Conservation (phyloP, 1,284 basidiomycete genomes). For the Puccinia polysora region DNA sequence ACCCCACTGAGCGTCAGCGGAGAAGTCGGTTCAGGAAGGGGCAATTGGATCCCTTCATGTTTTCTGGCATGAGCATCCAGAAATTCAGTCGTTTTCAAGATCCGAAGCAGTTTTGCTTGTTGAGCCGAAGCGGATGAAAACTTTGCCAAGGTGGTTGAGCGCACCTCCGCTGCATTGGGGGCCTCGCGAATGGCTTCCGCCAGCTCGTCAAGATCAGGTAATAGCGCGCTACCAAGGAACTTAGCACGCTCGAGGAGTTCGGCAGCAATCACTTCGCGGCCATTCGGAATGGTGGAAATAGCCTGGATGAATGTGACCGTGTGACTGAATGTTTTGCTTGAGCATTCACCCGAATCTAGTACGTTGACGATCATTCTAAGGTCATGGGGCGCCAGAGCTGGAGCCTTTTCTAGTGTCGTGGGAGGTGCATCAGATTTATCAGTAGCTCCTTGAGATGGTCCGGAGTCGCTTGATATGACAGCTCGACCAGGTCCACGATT, state of each 20-base stretch:
- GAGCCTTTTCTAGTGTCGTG: constrained; percentile 59
- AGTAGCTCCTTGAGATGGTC: constrained; percentile 17
- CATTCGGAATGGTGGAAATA: constrained; percentile 76
- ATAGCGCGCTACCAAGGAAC: constrained; percentile 71
- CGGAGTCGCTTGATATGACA: constrained; percentile 9
- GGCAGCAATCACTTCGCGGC: constrained; percentile 75
- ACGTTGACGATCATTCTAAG: constrained; percentile 88
- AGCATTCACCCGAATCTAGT: constrained; percentile 86
- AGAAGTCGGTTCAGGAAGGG: constrained; percentile 31
- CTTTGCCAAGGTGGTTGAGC: constrained; percentile 59
- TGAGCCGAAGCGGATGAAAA: constrained; percentile 86
- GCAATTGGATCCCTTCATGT: constrained; percentile 52
- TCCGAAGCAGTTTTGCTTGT: constrained; percentile 84
- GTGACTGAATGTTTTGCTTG: constrained; percentile 86
- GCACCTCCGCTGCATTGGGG: constrained; percentile 49
- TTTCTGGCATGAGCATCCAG: constrained; percentile 69
- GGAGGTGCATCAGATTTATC: constrained; percentile 42
- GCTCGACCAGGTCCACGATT: constrained; percentile 16
- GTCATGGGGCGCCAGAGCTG: constrained; percentile 72
- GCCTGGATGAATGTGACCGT: constrained; percentile 83
- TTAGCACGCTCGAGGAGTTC: constrained; percentile 79
- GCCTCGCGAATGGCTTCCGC: constrained; percentile 65
- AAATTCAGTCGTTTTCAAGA: constrained; percentile 92
- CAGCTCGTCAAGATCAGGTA: constrained; percentile 71
- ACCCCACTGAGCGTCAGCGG: constrained; percentile 46